Evolutionary conservation across 306 rosid genomes (phyloP).

Genomic region (Carpinus fangiana): DNA sequence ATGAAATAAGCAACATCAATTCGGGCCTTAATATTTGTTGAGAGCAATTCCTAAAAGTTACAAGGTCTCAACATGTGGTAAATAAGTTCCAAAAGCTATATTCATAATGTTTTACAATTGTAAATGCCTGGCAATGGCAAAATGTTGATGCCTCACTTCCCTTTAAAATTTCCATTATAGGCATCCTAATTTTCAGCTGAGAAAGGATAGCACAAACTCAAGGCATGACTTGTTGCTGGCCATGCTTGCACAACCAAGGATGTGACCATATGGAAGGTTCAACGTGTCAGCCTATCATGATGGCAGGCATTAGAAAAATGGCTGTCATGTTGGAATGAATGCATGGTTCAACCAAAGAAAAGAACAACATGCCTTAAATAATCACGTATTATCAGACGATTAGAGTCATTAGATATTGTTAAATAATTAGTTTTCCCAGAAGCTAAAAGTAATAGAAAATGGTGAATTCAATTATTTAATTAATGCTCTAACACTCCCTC

Average conservation of each 20-base stretch:
- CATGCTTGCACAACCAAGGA: slow-evolving; percentile 6
- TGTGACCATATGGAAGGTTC: neutral
- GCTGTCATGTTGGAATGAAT: neutral
- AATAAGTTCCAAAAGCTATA: neutral
- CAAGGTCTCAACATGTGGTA: neutral
- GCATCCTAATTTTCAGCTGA: neutral
- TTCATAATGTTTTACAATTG: neutral
- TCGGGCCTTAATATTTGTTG: neutral
- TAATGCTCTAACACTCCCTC: too few species aligned
- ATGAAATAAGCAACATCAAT: slow-evolving; percentile 2
- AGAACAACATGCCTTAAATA: neutral
- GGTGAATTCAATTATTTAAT: too few species aligned
- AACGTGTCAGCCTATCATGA: neutral
- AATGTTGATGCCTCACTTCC: neutral
- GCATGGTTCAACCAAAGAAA: neutral
- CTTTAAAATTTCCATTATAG: neutral
- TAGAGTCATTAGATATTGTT: too few species aligned
- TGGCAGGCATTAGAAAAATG: neutral
- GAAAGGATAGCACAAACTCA: neutral
- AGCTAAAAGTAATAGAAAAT: too few species aligned
- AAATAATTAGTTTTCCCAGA: too few species aligned
- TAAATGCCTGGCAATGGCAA: neutral
- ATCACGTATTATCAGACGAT: neutral
- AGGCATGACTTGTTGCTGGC: neutral
- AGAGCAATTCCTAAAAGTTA: neutral